Conservation (phyloP, 2,329 filamentous ascomycete species). For the Pseudocercospora fuligena region DNA sequence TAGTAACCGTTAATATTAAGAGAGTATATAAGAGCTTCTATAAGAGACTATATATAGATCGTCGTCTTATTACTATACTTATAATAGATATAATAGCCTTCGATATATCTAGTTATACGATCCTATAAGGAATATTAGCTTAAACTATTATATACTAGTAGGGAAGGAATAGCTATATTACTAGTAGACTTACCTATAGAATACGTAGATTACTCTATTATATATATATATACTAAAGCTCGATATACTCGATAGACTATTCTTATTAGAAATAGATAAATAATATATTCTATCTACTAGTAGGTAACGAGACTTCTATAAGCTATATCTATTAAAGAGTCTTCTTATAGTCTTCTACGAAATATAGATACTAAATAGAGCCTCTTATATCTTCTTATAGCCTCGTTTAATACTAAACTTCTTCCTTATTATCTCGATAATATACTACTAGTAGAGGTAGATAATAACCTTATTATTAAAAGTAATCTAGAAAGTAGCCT, state of each 20-base stretch:
- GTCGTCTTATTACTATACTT: not conserved
- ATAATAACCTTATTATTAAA: not conserved
- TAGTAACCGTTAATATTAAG: not conserved
- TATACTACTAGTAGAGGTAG: not conserved
- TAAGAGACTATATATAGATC: not conserved
- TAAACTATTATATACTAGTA: not conserved
- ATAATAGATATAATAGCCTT: not conserved
- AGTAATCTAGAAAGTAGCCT: not conserved
- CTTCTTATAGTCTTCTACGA: not conserved
- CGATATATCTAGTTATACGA: not conserved
- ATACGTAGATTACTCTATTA: not conserved
- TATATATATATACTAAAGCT: not conserved
- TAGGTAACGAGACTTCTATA: not conserved
- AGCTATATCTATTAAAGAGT: not conserved
- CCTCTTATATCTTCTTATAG: not conserved
- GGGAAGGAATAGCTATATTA: not conserved
- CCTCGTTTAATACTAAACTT: not conserved
- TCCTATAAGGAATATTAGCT: not conserved
- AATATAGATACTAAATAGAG: not conserved
- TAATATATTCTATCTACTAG: not conserved
- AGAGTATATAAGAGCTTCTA: not conserved
- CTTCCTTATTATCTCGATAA: not conserved
- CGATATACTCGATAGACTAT: not conserved
- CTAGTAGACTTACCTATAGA: not conserved
- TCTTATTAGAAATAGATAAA: not conserved